Conservation (phyloP, 2,329 filamentous ascomycete species). For the Exophiala bonariae region DNA sequence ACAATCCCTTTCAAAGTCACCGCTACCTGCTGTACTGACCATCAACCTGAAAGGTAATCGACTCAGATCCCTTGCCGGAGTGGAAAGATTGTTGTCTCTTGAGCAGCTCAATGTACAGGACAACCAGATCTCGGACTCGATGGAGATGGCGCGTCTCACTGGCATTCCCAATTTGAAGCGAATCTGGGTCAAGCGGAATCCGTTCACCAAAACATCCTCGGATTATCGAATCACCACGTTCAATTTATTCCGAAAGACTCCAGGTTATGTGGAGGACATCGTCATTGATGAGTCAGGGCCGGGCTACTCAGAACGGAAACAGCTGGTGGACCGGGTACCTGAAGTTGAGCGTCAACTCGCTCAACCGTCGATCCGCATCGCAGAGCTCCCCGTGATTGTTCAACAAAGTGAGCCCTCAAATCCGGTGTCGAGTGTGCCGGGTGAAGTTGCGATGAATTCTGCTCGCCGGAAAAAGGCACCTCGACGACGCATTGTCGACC, state of each 20-base stretch:
- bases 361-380: conserved; percentile 41
- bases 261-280: conserved; percentile 88
- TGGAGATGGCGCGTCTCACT: conserved; percentile 84
- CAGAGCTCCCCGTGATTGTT: conserved; percentile 16
- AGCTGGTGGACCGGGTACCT: conserved; percentile 76
- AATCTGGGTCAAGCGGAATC: conserved; percentile 89
- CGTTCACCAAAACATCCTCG: conserved; percentile 82
- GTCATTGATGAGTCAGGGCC: conserved; percentile 83
- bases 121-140: conserved; percentile 86
- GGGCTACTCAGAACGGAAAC: conserved; percentile 80
- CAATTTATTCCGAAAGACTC: conserved; percentile 88
- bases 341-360: conserved; percentile 65
- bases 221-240: conserved; percentile 89
- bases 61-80: conserved; percentile 79
- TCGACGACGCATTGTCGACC: conserved; percentile 59
- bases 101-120: conserved; percentile 90
- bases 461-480: conserved; percentile 49
- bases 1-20: conserved; percentile 80
- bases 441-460: conserved; percentile 28
- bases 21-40: conserved; percentile 88
- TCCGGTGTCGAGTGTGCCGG: conserved; percentile 7
- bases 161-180: conserved; percentile 88
- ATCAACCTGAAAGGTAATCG: conserved; percentile 89
- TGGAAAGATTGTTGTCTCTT: conserved; percentile 83
- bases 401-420: conserved; percentile 11